Percentiles rank a stretch among this genome's conserved stretches.
phyloP scores from a whole-genome alignment of 768 basidiomycete genomes.

The Mycena epipterygia region DNA sequence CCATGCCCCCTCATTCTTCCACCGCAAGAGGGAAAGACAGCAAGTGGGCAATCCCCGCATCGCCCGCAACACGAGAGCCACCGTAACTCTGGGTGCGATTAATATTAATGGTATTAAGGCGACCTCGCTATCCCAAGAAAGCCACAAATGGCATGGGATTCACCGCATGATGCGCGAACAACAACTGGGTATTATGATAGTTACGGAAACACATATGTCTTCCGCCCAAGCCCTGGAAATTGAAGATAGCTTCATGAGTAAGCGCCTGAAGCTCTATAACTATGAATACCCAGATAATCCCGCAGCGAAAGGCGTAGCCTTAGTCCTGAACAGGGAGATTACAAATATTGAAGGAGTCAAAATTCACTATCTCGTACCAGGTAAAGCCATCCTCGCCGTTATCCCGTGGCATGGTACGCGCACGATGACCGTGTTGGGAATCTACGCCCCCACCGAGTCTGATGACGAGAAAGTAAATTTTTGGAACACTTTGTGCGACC shows the following conservation, averaged over 20 bases:
- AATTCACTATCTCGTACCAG: neutral
- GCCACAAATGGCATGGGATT: conserved; percentile 17
- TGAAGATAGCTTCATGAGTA: neutral
- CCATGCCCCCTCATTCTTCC: conserved; percentile 5
- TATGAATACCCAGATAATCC: neutral
- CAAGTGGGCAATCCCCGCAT: conserved; percentile 11
- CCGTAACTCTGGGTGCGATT: neutral
- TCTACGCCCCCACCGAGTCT: too few relatives aligned
- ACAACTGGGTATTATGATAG: neutral
- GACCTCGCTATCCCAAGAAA: neutral
- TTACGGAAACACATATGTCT: conserved; percentile 11
- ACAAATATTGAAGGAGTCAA: too few relatives aligned
- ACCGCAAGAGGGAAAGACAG: too few relatives aligned
- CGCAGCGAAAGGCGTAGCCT: conserved; percentile 3
- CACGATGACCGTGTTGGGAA: neutral
- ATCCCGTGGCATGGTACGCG: neutral
- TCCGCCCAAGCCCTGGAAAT: neutral
- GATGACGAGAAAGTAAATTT: too few relatives aligned
- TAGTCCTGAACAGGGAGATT: conserved; percentile 17
- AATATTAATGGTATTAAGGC: conserved; percentile 2
- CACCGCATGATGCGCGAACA: neutral
- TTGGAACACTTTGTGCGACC: neutral
- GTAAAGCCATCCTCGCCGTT: neutral
- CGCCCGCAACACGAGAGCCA: neutral
- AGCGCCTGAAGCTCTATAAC: neutral